These are phyloP conservation scores for Penicillium sp. DNA, from an alignment of 2,329 filamentous ascomycete genomes.

Conservation along the genomic window DNA sequence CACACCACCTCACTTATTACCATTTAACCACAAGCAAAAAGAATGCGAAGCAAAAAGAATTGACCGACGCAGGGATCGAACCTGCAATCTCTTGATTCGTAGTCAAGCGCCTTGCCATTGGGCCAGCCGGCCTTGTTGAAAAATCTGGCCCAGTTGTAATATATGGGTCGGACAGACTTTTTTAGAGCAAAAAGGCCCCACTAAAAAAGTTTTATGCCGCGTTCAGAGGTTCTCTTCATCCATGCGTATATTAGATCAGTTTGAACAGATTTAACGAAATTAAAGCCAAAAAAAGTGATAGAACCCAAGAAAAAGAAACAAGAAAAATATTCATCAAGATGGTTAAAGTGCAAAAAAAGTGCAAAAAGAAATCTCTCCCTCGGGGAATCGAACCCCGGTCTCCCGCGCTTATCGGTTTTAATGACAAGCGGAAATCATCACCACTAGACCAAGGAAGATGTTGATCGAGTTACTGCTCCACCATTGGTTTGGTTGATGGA, in stretches of 20 bases:
- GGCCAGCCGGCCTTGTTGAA: slow-evolving; percentile 36
- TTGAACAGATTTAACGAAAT: accelerated
- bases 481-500: slow-evolving; percentile 25
- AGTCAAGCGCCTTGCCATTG: slow-evolving; percentile 54
- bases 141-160: background rate
- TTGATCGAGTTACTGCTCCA: slow-evolving; percentile 22
- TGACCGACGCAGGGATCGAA: slow-evolving; percentile 46
- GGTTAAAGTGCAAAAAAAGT: background rate
- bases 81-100: slow-evolving; percentile 54
- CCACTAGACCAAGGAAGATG: slow-evolving; percentile 32
- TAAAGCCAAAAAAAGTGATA: background rate
- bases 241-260: background rate
- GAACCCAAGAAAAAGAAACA: background rate
- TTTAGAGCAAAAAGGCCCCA: slow-evolving; percentile 2
- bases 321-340: background rate
- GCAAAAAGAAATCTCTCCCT: slow-evolving; percentile 26
- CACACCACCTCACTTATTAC: background rate
- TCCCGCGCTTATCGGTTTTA: slow-evolving; percentile 30
- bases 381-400: slow-evolving; percentile 38
- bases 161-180: background rate
- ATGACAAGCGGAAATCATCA: slow-evolving; percentile 33
- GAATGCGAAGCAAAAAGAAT: slow-evolving; percentile 15
- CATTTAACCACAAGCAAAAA: background rate
- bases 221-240: background rate
- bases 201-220: background rate